phyloP scores from a whole-genome alignment of 1,139 yeast genomes.

The Geotrichum carabidarum region DNA sequence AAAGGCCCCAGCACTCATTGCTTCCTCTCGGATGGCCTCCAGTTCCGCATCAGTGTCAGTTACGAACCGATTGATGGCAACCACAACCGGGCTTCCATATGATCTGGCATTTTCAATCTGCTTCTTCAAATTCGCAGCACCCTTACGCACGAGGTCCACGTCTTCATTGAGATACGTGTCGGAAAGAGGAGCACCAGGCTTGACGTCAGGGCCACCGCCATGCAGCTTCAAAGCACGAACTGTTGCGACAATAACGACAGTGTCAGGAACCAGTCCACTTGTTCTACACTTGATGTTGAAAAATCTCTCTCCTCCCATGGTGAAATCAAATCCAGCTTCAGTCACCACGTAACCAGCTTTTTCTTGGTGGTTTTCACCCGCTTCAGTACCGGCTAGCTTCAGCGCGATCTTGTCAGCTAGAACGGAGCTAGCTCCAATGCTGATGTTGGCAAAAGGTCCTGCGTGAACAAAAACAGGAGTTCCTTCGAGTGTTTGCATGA shows the following conservation, averaged over 20 bases:
- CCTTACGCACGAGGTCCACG: conserved; percentile 72
- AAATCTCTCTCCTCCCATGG: conserved; percentile 99
- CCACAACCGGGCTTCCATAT: conserved; percentile 90
- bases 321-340: conserved; percentile 97
- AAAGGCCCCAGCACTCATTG: conserved; percentile 85
- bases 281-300: conserved; percentile 94
- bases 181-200: conserved; percentile 90
- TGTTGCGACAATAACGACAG: conserved; percentile 92
- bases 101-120: conserved; percentile 83
- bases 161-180: conserved; percentile 80
- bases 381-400: conserved; percentile 76
- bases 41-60: conserved; percentile 83
- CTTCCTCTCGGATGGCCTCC: conserved; percentile 73
- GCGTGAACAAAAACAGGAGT: conserved; percentile 98
- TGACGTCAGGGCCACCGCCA: conserved; percentile 98
- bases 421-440: conserved; percentile 88
- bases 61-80: conserved; percentile 89
- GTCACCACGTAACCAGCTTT: conserved; percentile 89
- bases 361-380: conserved; percentile 49
- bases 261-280: conserved; percentile 85
- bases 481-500: conserved; percentile 98
- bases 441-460: conserved; percentile 96
- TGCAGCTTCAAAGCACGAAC: conserved; percentile 95
- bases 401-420: conserved; percentile 93
- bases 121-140: conserved; percentile 86